phyloP scores from a whole-genome alignment of 805 yeast species.

The Kregervanrija pseudodelftensis region DNA sequence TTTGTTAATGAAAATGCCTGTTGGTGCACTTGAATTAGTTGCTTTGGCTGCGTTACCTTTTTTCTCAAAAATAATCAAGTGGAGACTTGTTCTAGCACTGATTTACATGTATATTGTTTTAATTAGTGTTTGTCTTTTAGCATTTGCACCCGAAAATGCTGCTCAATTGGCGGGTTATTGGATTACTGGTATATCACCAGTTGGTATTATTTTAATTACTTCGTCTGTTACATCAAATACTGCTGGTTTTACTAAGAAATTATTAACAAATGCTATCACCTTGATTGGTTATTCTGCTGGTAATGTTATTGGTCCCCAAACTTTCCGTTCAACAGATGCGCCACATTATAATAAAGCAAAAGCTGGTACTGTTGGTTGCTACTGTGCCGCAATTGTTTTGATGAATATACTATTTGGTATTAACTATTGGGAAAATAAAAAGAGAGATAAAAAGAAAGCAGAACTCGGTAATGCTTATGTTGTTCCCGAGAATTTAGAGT shows the following conservation, averaged over 20 bases:
- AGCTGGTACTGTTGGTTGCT: constrained; percentile 39
- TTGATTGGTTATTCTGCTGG: constrained; percentile 40
- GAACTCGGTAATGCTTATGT: constrained; percentile 19
- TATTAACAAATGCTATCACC: constrained; percentile 36
- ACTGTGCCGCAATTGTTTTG: constrained; percentile 33
- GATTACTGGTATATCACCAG: constrained; percentile 4
- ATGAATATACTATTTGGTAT: constrained; percentile 33
- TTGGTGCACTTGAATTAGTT: constrained; percentile 31
- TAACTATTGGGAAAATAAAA: constrained; percentile 12
- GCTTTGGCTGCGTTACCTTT: constrained; percentile 13
- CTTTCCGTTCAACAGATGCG: constrained; percentile 39
- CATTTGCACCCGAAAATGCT: constrained; percentile 2
- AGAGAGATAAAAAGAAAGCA: constrained; percentile 25
- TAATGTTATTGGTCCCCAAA: constrained; percentile 46
- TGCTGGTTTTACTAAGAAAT: constrained; percentile 44
- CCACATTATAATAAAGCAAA: constrained; percentile 37
- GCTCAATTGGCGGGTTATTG: constrained; percentile 7
- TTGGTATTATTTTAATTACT: constrained; percentile 18
- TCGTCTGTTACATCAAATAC: constrained; percentile 25
- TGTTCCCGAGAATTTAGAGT: constrained; percentile 26
- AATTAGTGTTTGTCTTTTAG: constrained; percentile 4
- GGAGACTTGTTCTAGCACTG: constrained; percentile 7
- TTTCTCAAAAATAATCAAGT: not conserved
- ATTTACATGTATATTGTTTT: constrained; percentile 4
- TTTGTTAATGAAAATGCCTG: constrained; percentile 23